phyloP scores from a whole-genome alignment of 2,329 filamentous ascomycete species.

The Mariannaea sp. region DNA sequence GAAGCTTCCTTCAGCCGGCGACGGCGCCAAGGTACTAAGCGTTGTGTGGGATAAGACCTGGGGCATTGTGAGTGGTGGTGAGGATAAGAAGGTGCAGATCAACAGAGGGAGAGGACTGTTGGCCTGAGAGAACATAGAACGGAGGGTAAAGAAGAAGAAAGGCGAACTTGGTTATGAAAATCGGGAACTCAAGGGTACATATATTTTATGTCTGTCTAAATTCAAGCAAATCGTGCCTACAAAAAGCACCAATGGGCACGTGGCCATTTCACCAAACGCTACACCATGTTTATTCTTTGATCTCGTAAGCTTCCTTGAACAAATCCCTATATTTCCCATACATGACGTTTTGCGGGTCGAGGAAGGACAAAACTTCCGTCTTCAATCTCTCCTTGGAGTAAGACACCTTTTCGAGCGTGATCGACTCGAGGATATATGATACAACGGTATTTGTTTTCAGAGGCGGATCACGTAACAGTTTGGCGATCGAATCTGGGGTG shows the following conservation, averaged over 20 bases:
- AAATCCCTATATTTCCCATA: conserved; percentile 37
- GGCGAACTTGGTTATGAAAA: conserved; percentile 24
- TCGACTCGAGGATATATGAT: conserved; percentile 61
- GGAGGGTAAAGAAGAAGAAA: conserved; percentile 15
- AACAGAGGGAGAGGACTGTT: conserved; percentile 69
- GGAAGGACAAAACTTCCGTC: conserved; percentile 48
- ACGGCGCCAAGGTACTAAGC: conserved; percentile 87
- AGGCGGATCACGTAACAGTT: conserved; percentile 63
- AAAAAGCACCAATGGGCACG: not conserved
- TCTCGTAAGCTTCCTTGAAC: conserved; percentile 19
- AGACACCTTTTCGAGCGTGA: conserved; percentile 56
- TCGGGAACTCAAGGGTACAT: conserved; percentile 17
- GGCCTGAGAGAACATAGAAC: conserved; percentile 39
- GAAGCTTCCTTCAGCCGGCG: conserved; percentile 70
- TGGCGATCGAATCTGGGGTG: conserved; percentile 54
- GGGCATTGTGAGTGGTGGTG: conserved; percentile 88
- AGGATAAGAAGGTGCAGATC: conserved; percentile 94
- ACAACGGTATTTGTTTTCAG: conserved; percentile 60
- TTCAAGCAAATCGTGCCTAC: not conserved
- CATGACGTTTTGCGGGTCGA: conserved; percentile 35
- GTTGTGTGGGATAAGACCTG: conserved; percentile 85
- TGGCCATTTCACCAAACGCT: not conserved
- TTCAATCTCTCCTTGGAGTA: conserved; percentile 53
- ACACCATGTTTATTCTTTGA: not conserved
- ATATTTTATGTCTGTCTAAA: conserved; percentile 14